These are phyloP conservation scores for Sporothrix brasiliensis DNA, from an alignment of 2,329 filamentous ascomycete genomes.

Conservation along the genomic window DNA sequence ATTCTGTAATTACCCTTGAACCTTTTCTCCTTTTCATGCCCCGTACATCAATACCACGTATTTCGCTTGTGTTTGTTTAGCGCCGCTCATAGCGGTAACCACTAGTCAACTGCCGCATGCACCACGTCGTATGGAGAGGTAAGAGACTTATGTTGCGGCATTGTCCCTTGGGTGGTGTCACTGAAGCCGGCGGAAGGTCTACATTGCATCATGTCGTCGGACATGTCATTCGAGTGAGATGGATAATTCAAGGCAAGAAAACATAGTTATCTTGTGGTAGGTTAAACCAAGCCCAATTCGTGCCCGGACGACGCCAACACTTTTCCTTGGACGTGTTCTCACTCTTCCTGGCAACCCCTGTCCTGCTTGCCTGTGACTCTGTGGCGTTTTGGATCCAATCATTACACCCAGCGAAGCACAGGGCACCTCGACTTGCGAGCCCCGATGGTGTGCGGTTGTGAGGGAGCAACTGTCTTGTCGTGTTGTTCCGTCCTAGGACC, in stretches of 20 bases:
- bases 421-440: background rate
- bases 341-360: background rate
- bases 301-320: background rate
- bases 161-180: too few species aligned
- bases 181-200: too few species aligned
- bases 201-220: too few species aligned
- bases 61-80: background rate
- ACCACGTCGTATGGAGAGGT: background rate
- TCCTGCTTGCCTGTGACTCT: conserved; percentile 2
- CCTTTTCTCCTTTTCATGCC: background rate
- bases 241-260: background rate
- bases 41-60: background rate
- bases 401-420: background rate
- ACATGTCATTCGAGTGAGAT: background rate
- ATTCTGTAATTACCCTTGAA: too few species aligned
- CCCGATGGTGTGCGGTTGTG: background rate
- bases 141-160: background rate
- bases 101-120: background rate
- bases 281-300: too few species aligned
- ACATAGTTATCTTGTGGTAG: background rate
- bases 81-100: background rate
- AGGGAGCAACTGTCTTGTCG: background rate
- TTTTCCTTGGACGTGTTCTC: background rate
- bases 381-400: conserved; percentile 17
- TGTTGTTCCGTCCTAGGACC: too few species aligned